These are phyloP conservation scores for Rhinocladiella similis DNA, from an alignment of 2,329 filamentous ascomycete genomes.

Conservation along the genomic window DNA sequence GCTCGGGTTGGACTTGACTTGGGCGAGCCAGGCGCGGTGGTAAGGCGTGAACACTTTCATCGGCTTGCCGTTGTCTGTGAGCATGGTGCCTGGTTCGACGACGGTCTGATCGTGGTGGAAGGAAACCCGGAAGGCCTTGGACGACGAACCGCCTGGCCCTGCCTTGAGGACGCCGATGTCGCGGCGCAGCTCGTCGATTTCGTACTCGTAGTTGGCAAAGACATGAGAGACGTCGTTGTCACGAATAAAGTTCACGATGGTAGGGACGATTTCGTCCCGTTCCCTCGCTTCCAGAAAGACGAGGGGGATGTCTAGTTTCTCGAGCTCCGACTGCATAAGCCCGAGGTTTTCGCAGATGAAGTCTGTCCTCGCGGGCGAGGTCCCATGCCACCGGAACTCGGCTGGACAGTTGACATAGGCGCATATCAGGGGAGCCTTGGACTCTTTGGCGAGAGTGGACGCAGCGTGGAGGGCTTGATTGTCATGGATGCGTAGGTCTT, in stretches of 20 bases:
- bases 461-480: conserved; percentile 51
- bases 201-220: conserved; percentile 50
- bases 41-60: conserved; percentile 56
- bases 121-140: conserved; percentile 38
- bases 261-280: conserved; percentile 44
- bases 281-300: conserved; percentile 46
- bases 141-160: conserved; percentile 27
- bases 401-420: conserved; percentile 49
- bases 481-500: conserved; percentile 52
- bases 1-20: conserved; percentile 43
- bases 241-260: conserved; percentile 45
- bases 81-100: conserved; percentile 47
- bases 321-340: conserved; percentile 48
- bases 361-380: conserved; percentile 49
- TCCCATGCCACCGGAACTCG: conserved; percentile 54
- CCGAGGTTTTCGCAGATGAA: conserved; percentile 49
- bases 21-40: conserved; percentile 48
- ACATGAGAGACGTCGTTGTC: conserved; percentile 48
- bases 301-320: conserved; percentile 51
- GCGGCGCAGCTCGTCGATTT: conserved; percentile 46
- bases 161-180: conserved; percentile 46
- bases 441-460: conserved; percentile 46
- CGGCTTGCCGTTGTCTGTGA: conserved; percentile 44
- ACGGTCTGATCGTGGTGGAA: conserved; percentile 53
- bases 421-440: conserved; percentile 45